Evolutionary conservation across 108 stramenopile genomes (phyloP).

Genomic region (Conticribra weissflogii): DNA sequence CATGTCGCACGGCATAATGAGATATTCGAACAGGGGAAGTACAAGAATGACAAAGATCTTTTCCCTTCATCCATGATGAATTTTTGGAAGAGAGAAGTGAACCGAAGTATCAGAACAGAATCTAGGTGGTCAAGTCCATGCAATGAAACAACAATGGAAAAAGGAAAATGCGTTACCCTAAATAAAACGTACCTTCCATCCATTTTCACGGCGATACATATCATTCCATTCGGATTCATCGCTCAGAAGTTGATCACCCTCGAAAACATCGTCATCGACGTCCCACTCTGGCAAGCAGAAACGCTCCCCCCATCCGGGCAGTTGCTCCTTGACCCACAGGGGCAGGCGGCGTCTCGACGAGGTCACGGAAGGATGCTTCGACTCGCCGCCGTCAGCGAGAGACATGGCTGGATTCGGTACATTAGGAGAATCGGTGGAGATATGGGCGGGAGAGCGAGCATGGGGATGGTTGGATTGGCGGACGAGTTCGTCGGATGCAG

Average conservation of each 20-base stretch:
- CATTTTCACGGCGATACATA: conserved; percentile 59
- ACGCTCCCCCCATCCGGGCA: conserved; percentile 54
- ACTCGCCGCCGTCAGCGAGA: no score
- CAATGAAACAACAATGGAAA: not conserved
- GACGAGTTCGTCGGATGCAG: not conserved
- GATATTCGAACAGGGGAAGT: conserved; percentile 67
- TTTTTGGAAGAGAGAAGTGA: not conserved
- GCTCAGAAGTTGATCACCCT: not conserved
- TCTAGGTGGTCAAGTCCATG: not conserved
- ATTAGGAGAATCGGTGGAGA: no score
- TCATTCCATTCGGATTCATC: no score
- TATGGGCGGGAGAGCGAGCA: no score
- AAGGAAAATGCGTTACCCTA: not conserved
- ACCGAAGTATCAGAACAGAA: not conserved
- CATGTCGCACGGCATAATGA: conserved; percentile 53
- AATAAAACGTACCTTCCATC: conserved; percentile 61
- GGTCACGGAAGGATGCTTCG: no score
- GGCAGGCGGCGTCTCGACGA: conserved; percentile 21
- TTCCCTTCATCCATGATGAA: conserved; percentile 26
- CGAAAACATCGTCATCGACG: conserved; percentile 23
- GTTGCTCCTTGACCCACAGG: conserved; percentile 31
- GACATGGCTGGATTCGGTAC: no score
- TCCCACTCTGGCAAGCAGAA: conserved; percentile 68
- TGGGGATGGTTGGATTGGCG: not conserved
- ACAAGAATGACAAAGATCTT: conserved; percentile 68